phyloP scores from a whole-genome alignment of 1,139 yeast genomes.

The Debaryomyces sp. region DNA sequence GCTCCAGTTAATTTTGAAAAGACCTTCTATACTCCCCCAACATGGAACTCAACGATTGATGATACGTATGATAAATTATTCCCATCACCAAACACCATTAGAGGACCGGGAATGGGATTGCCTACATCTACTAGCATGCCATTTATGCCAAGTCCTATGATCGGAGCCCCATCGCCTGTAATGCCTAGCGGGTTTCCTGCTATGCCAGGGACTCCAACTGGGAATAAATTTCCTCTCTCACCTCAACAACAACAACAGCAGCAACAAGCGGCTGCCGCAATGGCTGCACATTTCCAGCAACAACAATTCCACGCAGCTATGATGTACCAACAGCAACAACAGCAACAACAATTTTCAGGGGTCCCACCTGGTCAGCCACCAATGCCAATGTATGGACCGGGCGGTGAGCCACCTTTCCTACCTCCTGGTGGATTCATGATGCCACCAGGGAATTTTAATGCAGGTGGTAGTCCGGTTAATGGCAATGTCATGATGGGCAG shows the following conservation, averaged over 20 bases:
- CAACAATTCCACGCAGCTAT: constrained; percentile 43
- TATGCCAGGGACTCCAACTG: constrained; percentile 16
- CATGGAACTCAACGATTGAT: constrained; percentile 69
- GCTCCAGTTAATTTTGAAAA: constrained; percentile 46
- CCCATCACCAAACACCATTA: constrained; percentile 27
- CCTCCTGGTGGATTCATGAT: constrained; percentile 44
- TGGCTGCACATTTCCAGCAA: constrained; percentile 40
- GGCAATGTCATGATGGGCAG: constrained; percentile 28
- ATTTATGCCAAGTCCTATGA: constrained; percentile 38
- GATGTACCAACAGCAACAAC: constrained; percentile 41
- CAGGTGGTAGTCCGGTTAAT: constrained; percentile 34
- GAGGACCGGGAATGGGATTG: constrained; percentile 21
- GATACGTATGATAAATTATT: constrained; percentile 53
- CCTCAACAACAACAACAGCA: constrained; percentile 33
- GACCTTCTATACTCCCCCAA: constrained; percentile 77
- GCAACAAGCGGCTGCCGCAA: constrained; percentile 29
- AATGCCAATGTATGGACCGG: constrained; percentile 33
- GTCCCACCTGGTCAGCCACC: constrained; percentile 41
- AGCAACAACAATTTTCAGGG: constrained; percentile 29
- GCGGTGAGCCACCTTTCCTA: constrained; percentile 35
- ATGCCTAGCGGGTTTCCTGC: constrained; percentile 19
- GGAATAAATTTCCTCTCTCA: constrained; percentile 24
- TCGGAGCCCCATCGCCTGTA: constrained; percentile 21
- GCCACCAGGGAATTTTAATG: constrained; percentile 34
- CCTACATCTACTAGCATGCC: constrained; percentile 24